Evolutionary conservation across 1,139 yeast genomes (phyloP), one percentile per base, ranked within the genome.

Genomic region (Keqinozyma sinolaborantium): DNA sequence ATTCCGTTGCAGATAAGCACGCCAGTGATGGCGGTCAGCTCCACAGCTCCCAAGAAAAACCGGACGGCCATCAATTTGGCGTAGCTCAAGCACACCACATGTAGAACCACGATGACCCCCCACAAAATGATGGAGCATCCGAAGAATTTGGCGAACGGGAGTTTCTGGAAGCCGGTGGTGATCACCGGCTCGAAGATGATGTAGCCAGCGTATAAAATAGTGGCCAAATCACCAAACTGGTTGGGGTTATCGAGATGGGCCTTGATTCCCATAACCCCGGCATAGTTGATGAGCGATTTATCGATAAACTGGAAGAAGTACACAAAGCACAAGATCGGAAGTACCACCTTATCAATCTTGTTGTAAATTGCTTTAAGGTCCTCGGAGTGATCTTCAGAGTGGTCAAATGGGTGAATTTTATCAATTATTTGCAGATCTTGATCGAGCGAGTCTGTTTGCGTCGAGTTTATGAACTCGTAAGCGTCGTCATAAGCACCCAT

Each of bases 251-350:
- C 48, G 23, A 53, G 38, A 30, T 52, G 45, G 5, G 50, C 45
- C 43, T 64, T 65, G 30, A 73, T 64, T 1, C 78, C 78, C 75
- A 71, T 70, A 2, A 71, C 75, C 1, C 74, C 72, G 2, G 77
- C 68, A 46, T 68, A 70, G 40, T 67, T 66, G 25, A 70, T 48
- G 6, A 67, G 49, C 5, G 65, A 53, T 42, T 70, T 70, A 40
- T 71, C 77, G 29, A 71, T 47, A 41, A 62, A 69, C 40, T 68
- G 74, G 19, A 69, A 49, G 36, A 69, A 64, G 41, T 70, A 70
- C 32, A 65, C 56, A 9, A 58, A 50, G 33, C 69, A 61, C 27
- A 67, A 40, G 9, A 68, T 30, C 0, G 71, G 58, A 28, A 68
- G 35, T 16, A 64, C 51, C 13, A 53, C 41, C 13, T 31, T 26